phyloP scores from a whole-genome alignment of 2,329 filamentous ascomycete species.

The Aaosphaeria arxii region DNA sequence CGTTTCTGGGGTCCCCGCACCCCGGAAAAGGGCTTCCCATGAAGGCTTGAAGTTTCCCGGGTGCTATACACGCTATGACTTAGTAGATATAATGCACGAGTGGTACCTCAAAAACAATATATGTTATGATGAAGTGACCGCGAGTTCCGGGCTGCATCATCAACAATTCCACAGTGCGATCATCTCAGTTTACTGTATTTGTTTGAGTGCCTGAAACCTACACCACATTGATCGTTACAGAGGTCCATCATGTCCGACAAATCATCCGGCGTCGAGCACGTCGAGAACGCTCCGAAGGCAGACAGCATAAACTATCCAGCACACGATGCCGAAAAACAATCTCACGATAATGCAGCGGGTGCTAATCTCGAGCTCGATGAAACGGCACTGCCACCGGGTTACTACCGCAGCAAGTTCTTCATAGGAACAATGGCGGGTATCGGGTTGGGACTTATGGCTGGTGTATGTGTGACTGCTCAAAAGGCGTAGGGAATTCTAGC shows the following conservation, averaged over 20 bases:
- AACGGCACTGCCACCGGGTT: conserved; percentile 3
- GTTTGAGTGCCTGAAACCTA: background rate
- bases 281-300: background rate
- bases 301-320: background rate
- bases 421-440: conserved; percentile 4
- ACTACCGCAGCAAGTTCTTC: conserved; percentile 4
- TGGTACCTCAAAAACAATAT: no score
- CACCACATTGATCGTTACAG: background rate
- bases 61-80: background rate
- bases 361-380: background rate
- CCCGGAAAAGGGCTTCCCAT: background rate
- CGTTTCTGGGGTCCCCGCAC: background rate
- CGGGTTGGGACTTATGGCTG: conserved; percentile 3
- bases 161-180: background rate
- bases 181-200: background rate
- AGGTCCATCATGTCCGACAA: background rate
- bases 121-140: no score
- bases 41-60: background rate
- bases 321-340: background rate
- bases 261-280: background rate
- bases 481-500: no score
- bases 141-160: background rate
- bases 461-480: background rate
- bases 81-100: background rate
- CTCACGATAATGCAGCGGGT: background rate